Evolutionary conservation across 352 stramenopile genomes (phyloP).

Genomic region (Phytophthora hibernalis): DNA sequence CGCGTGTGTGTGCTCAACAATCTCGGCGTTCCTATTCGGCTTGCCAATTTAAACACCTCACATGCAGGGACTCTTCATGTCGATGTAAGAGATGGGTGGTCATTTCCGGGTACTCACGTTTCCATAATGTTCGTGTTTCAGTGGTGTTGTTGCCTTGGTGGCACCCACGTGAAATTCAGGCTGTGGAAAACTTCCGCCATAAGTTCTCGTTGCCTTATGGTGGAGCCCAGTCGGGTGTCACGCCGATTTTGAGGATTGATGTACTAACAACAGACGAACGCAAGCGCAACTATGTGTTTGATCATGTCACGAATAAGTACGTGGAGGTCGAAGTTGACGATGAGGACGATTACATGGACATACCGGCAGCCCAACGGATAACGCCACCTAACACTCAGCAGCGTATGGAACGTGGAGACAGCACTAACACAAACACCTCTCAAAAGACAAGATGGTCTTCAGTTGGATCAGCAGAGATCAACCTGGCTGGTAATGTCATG

Average conservation of each 20-base stretch:
- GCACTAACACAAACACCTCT: slow-evolving; percentile 41
- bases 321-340: slow-evolving; percentile 84
- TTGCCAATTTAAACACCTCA: slow-evolving; percentile 90
- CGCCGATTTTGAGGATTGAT: slow-evolving; percentile 83
- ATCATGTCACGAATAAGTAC: slow-evolving; percentile 86
- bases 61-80: slow-evolving; percentile 81
- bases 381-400: slow-evolving; percentile 25
- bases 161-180: slow-evolving; percentile 76
- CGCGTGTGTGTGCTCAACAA: slow-evolving; percentile 91
- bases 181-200: slow-evolving; percentile 78
- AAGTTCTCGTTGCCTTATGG: slow-evolving; percentile 86
- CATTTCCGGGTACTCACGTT: slow-evolving; percentile 79
- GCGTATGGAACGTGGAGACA: slow-evolving; percentile 57
- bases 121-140: slow-evolving; percentile 86
- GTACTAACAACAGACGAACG: slow-evolving; percentile 72
- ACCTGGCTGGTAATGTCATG: slow-evolving; percentile 89
- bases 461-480: slow-evolving; percentile 84
- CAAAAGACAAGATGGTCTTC: slow-evolving; percentile 76
- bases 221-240: slow-evolving; percentile 87
- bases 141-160: slow-evolving; percentile 90
- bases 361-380: slow-evolving; percentile 27
- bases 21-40: slow-evolving; percentile 85
- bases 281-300: slow-evolving; percentile 87
- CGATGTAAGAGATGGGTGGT: slow-evolving; percentile 88
- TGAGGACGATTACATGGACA: slow-evolving; percentile 51